A percentile compares a stretch with the other conserved stretches of the same genome.
Evolutionary conservation across 176 grass and related monocot genomes (phyloP).

Genomic region (Cenchrus americanus): DNA sequence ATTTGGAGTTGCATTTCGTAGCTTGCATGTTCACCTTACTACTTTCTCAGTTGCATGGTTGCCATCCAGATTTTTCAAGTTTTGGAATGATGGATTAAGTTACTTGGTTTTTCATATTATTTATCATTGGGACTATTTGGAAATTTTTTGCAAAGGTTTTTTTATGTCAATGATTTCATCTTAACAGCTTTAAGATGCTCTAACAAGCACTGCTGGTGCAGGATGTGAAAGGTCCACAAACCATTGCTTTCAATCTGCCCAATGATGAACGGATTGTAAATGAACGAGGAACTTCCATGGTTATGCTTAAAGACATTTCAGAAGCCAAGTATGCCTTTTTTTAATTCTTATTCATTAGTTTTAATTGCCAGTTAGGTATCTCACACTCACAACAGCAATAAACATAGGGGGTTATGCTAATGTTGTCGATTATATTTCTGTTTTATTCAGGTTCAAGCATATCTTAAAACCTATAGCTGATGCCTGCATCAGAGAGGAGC

Average conservation of each 20-base stretch:
- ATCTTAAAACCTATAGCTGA: slow-evolving; percentile 88
- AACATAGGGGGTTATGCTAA: slow-evolving; percentile 12
- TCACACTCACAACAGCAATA: background rate
- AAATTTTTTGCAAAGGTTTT: too few relatives aligned
- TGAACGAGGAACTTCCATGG: slow-evolving; percentile 93
- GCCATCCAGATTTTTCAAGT: too few relatives aligned
- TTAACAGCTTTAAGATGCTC: slow-evolving; percentile 23
- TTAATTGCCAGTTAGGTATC: background rate
- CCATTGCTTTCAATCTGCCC: slow-evolving; percentile 95
- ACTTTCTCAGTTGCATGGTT: too few relatives aligned
- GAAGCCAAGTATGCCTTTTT: slow-evolving; percentile 84
- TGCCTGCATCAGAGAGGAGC: slow-evolving; percentile 81
- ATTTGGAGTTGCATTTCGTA: too few relatives aligned
- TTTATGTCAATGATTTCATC: too few relatives aligned
- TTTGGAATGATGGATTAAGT: too few relatives aligned
- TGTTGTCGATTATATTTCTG: slow-evolving; percentile 33
- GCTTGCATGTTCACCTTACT: too few relatives aligned
- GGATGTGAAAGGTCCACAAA: slow-evolving; percentile 99
- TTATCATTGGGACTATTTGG: too few relatives aligned
- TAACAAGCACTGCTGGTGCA: slow-evolving; percentile 46
- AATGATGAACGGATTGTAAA: slow-evolving; percentile 98
- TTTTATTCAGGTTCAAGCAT: slow-evolving; percentile 74
- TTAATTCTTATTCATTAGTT: slow-evolving; percentile 5
- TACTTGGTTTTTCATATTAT: too few relatives aligned
- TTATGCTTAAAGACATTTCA: slow-evolving; percentile 97